phyloP scores from a whole-genome alignment of 192 early-diverging fungal species.

The Chytriomyces sp. region DNA sequence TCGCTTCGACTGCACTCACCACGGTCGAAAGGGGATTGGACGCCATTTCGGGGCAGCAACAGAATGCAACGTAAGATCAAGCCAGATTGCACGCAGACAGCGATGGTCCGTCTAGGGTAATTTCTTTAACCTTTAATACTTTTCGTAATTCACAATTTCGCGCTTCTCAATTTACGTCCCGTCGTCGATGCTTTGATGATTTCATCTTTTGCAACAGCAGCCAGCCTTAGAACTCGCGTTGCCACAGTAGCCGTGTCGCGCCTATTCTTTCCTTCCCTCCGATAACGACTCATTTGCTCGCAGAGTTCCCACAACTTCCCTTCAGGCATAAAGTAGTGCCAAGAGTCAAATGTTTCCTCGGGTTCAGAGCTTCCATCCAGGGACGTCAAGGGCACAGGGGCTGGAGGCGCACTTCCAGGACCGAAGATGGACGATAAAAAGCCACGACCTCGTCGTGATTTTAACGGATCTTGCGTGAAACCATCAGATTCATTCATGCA shows the following conservation, averaged over 20 bases:
- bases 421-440: background rate
- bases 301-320: constrained; percentile 78
- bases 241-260: constrained; percentile 77
- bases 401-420: background rate
- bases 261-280: constrained; percentile 84
- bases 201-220: constrained; percentile 33
- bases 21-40: too few relatives aligned
- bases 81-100: too few relatives aligned
- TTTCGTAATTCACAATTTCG: constrained; percentile 27
- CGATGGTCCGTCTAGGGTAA: too few relatives aligned
- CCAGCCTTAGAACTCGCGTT: constrained; percentile 51
- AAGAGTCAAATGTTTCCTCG: constrained; percentile 37
- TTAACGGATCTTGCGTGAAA: background rate
- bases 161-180: background rate
- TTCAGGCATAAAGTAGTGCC: constrained; percentile 52
- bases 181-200: background rate
- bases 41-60: too few relatives aligned
- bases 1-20: too few relatives aligned
- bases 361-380: constrained; percentile 6
- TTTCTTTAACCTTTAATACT: too few relatives aligned
- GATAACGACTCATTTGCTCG: constrained; percentile 74
- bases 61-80: too few relatives aligned
- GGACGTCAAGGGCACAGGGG: background rate
- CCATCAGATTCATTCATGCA: background rate
- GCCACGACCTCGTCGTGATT: background rate